These are phyloP conservation scores for Fusarium neocosmosporiellum DNA, from an alignment of 2,329 filamentous ascomycete genomes.

Conservation along the genomic window DNA sequence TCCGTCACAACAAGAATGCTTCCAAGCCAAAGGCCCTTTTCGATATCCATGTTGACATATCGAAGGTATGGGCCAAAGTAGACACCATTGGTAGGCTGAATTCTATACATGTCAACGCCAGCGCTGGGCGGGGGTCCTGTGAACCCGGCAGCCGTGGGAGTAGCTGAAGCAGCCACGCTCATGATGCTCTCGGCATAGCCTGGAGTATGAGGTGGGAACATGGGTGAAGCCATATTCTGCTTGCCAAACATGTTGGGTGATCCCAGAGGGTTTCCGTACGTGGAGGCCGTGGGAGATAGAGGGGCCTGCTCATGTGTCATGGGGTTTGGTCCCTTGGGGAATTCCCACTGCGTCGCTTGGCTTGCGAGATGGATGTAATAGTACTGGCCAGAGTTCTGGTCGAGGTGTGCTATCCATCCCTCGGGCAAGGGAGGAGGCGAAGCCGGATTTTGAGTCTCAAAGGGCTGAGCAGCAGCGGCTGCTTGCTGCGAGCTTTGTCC, in stretches of 20 bases:
- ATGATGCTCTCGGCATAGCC: conserved; percentile 88
- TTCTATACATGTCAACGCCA: conserved; percentile 93
- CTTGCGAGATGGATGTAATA: conserved; percentile 98
- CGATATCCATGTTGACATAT: conserved; percentile 97
- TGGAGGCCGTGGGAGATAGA: conserved; percentile 82
- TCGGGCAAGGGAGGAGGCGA: conserved; percentile 95
- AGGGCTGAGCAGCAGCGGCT: conserved; percentile 56
- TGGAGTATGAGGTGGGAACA: conserved; percentile 84
- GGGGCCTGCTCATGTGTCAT: conserved; percentile 85
- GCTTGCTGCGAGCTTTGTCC: conserved; percentile 60
- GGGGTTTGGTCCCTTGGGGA: conserved; percentile 94
- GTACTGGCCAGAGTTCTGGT: conserved; percentile 96
- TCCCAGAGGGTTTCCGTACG: conserved; percentile 78
- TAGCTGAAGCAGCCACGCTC: conserved; percentile 79
- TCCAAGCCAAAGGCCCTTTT: conserved; percentile 89
- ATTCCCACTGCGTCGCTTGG: conserved; percentile 98
- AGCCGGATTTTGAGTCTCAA: conserved; percentile 68
- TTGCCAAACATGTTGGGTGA: conserved; percentile 72
- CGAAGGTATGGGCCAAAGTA: conserved; percentile 97
- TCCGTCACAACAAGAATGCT: conserved; percentile 95
- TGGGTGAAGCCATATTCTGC: conserved; percentile 75
- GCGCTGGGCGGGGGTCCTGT: conserved; percentile 88
- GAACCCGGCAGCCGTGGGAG: conserved; percentile 84
- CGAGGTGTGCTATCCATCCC: conserved; percentile 97
- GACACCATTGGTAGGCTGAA: conserved; percentile 92